Conservation (phyloP, 371 early-diverging fungal genomes). For the Lichtheimia ramosa region DNA sequence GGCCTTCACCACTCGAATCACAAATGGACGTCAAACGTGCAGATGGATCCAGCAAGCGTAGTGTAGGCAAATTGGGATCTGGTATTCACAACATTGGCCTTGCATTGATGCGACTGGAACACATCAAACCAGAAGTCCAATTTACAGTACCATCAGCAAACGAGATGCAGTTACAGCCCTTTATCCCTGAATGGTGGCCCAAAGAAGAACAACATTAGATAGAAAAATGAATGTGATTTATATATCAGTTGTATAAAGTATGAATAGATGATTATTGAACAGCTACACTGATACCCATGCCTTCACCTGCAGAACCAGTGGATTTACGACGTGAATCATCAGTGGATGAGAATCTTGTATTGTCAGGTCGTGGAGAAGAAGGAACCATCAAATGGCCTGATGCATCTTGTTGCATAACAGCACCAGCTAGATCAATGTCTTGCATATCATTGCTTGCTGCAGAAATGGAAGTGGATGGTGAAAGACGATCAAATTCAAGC, state of each 20-base stretch:
- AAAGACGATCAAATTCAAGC: slow-evolving; percentile 5
- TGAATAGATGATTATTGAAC: slow-evolving; percentile 4
- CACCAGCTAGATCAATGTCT: slow-evolving; percentile 12
- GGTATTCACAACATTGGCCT: slow-evolving; percentile 79
- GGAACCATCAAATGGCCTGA: slow-evolving; percentile 43
- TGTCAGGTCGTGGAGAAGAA: slow-evolving; percentile 9
- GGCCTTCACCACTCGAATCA: slow-evolving; percentile 33
- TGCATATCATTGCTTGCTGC: not conserved
- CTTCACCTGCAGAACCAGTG: not conserved
- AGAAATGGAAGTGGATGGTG: slow-evolving; percentile 8
- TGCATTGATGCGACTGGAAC: slow-evolving; percentile 84
- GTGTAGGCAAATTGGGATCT: slow-evolving; percentile 67
- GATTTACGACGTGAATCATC: slow-evolving; percentile 6
- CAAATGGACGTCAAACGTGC: slow-evolving; percentile 49
- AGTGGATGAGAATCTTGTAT: not conserved
- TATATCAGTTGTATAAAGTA: not conserved
- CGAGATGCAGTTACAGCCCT: slow-evolving; percentile 42
- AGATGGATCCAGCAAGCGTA: slow-evolving; percentile 38
- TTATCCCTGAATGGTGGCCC: slow-evolving; percentile 64
- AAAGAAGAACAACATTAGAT: slow-evolving; percentile 15
- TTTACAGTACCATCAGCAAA: slow-evolving; percentile 40
- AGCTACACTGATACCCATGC: slow-evolving; percentile 7
- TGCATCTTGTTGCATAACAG: slow-evolving; percentile 20
- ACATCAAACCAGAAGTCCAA: slow-evolving; percentile 38
- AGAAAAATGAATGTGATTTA: not conserved